Percentiles rank a stretch among this genome's conserved stretches.
Conservation (phyloP, 495 filamentous ascomycete genomes). For the Hypoxylon intermedium region DNA sequence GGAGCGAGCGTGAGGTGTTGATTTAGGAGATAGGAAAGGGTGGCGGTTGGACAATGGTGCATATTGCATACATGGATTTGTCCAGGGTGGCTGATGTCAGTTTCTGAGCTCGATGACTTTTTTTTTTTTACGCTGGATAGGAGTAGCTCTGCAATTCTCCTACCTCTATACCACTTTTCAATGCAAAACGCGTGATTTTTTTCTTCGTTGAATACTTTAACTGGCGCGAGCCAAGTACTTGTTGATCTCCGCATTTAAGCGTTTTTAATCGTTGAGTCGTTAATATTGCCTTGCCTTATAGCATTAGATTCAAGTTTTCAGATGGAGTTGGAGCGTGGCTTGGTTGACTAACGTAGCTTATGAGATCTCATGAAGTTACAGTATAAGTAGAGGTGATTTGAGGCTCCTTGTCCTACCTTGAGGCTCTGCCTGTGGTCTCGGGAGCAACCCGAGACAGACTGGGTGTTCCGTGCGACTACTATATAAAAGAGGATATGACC, state of each 20-base stretch:
- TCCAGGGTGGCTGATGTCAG: conserved; percentile 12
- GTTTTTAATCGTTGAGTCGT: conserved; percentile 5
- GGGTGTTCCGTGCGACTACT: conserved; percentile 3
- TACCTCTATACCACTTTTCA: conserved; percentile 23
- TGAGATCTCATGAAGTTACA: conserved; percentile 1
- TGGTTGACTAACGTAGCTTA: background rate
- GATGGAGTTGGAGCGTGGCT: background rate
- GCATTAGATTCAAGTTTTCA: background rate
- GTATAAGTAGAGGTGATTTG: background rate
- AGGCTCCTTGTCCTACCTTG: conserved; percentile 4
- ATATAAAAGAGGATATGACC: background rate
- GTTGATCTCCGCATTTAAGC: background rate
- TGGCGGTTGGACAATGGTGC: background rate
- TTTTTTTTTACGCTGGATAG: conserved; percentile 28
- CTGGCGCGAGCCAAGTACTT: background rate
- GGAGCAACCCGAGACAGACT: conserved; percentile 22
- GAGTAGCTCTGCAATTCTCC: conserved; percentile 20
- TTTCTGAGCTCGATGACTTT: conserved; percentile 9
- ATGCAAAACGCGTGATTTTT: conserved; percentile 19
- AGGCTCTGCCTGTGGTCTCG: conserved; percentile 29
- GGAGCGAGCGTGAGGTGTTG: background rate
- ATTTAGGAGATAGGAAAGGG: background rate
- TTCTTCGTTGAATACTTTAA: conserved; percentile 3
- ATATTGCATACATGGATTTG: background rate
- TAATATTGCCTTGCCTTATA: background rate